These are phyloP conservation scores for Caryopteris hybrid DNA, from an alignment of 305 asterid genomes.

Conservation along the genomic window DNA sequence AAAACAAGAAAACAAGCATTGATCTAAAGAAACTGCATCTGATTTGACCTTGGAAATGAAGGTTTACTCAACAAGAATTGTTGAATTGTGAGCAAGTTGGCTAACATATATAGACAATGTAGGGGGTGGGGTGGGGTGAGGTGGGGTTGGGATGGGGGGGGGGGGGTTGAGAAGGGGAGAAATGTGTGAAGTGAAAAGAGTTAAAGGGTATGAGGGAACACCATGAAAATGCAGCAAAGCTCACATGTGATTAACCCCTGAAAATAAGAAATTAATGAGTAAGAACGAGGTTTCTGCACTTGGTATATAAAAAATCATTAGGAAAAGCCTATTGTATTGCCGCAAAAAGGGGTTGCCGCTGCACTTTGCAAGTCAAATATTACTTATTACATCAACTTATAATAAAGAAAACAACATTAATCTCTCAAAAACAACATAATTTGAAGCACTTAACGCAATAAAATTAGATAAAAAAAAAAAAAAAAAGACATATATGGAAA, in stretches of 20 bases:
- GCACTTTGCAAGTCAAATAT: conserved; percentile 23
- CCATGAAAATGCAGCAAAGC: conserved; percentile 59
- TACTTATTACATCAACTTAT: too few relatives aligned
- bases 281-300: conserved; percentile 38
- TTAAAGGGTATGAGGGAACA: conserved; percentile 35
- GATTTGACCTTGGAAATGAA: neutral
- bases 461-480: neutral
- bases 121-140: neutral
- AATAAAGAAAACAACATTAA: neutral
- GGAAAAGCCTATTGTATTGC: conserved; percentile 42
- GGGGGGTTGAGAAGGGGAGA: neutral
- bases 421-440: neutral
- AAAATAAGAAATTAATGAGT: conserved; percentile 17
- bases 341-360: conserved; percentile 39
- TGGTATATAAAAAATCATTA: conserved; percentile 32
- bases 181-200: conserved; percentile 23
- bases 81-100: conserved; percentile 19
- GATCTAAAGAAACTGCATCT: neutral
- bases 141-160: neutral
- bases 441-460: neutral
- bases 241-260: conserved; percentile 74
- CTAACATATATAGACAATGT: conserved; percentile 5
- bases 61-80: neutral
- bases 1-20: neutral
- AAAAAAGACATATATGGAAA: neutral